Evolutionary conservation across 2,329 filamentous ascomycete genomes (phyloP).

Genomic region (Orbilia javanica): DNA sequence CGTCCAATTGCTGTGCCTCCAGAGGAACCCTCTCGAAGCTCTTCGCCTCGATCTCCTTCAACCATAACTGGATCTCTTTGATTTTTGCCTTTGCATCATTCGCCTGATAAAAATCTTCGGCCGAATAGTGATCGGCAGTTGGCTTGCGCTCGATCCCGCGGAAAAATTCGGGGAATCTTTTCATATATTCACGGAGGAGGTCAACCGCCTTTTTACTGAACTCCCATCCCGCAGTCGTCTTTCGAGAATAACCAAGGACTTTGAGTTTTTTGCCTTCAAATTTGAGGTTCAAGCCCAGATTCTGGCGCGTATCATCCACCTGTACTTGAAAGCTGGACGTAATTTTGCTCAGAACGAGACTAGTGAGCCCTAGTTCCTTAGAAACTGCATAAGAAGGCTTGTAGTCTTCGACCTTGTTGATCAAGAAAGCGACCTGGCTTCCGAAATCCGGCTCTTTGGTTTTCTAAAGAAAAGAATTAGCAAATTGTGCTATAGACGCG

Average conservation of each 20-base stretch:
- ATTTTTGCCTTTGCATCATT: constrained; percentile 81
- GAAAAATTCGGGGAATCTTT: constrained; percentile 94
- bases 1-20: constrained; percentile 96
- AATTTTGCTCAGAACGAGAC: constrained; percentile 91
- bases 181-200: constrained; percentile 89
- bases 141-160: constrained; percentile 87
- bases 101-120: constrained; percentile 86
- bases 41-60: constrained; percentile 91
- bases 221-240: constrained; percentile 89
- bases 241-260: constrained; percentile 93
- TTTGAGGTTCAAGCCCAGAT: constrained; percentile 94
- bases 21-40: constrained; percentile 95
- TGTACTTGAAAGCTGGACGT: constrained; percentile 92
- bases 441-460: constrained; percentile 85
- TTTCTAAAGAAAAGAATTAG: constrained; percentile 65
- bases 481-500: not conserved
- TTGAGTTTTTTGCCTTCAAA: constrained; percentile 96
- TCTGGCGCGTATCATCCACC: constrained; percentile 84
- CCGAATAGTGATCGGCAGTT: constrained; percentile 83
- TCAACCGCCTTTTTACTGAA: constrained; percentile 87
- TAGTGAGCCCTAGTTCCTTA: constrained; percentile 82
- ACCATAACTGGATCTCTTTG: constrained; percentile 93
- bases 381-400: constrained; percentile 90
- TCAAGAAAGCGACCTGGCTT: constrained; percentile 76
- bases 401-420: constrained; percentile 80